phyloP scores from a whole-genome alignment of 2,329 filamentous ascomycete genomes.

The Colletotrichum eleusines region DNA sequence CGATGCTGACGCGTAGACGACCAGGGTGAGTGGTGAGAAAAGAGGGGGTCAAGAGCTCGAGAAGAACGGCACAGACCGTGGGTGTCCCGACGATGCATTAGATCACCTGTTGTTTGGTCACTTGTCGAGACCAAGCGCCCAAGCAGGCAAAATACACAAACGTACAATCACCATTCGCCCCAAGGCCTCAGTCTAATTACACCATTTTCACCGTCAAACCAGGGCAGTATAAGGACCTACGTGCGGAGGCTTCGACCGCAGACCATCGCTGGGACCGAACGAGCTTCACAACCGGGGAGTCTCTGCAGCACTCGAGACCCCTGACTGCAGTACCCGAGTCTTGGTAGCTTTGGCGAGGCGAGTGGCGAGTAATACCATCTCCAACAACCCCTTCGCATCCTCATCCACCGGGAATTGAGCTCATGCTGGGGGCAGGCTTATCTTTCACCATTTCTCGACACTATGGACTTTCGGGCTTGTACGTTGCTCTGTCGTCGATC shows the following conservation, averaged over 20 bases:
- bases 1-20: slow-evolving; percentile 28
- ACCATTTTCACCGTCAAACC: neutral
- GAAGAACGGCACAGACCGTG: slow-evolving; percentile 8
- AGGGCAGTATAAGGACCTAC: neutral
- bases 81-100: neutral
- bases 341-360: neutral
- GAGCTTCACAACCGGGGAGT: neutral
- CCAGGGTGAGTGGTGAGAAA: slow-evolving; percentile 8
- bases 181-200: neutral
- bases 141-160: neutral
- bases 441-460: neutral
- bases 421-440: neutral
- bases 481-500: neutral
- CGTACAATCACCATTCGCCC: neutral
- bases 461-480: too few relatives aligned
- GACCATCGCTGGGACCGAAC: neutral
- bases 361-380: neutral
- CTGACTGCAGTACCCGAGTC: too few relatives aligned
- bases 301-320: neutral
- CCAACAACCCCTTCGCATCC: too few relatives aligned
- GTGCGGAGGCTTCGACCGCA: too few relatives aligned
- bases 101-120: neutral
- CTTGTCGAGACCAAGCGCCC: neutral
- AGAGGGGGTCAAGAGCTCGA: neutral
- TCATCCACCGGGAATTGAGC: neutral